Percentiles rank a stretch among this genome's conserved stretches.
phyloP scores from a whole-genome alignment of 352 stramenopile genomes.

The Pilasporangium apinafurcum region DNA sequence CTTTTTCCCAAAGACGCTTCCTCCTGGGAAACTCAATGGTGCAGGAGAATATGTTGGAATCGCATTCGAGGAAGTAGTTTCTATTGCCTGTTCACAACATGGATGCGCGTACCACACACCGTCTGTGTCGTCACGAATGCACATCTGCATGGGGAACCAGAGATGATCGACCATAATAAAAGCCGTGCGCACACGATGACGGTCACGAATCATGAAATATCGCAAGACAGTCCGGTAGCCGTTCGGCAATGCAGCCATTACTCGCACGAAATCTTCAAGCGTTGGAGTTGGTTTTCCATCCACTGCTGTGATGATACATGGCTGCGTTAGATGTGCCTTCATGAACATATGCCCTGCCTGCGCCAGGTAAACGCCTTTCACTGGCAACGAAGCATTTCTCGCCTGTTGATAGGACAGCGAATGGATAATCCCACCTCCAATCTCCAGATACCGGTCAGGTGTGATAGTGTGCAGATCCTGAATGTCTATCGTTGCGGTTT shows the following conservation, averaged over 20 bases:
- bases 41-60: conserved; percentile 51
- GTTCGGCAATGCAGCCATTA: conserved; percentile 68
- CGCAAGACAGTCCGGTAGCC: conserved; percentile 76
- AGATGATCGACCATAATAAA: conserved; percentile 88
- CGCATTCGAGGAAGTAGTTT: conserved; percentile 4
- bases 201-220: conserved; percentile 85
- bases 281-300: conserved; percentile 74
- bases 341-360: conserved; percentile 90
- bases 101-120: conserved; percentile 58
- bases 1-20: conserved; percentile 60
- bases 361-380: conserved; percentile 78
- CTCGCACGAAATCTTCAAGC: conserved; percentile 75
- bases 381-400: conserved; percentile 69
- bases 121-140: conserved; percentile 61
- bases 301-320: conserved; percentile 84
- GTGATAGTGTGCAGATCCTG: conserved; percentile 85
- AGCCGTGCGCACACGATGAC: conserved; percentile 75
- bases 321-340: conserved; percentile 76
- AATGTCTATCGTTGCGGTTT: conserved; percentile 34
- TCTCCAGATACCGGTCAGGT: conserved; percentile 75
- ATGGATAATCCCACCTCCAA: conserved; percentile 84
- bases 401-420: conserved; percentile 86
- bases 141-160: conserved; percentile 87
- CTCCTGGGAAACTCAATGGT: conserved; percentile 64
- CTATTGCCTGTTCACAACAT: conserved; percentile 15